Evolutionary conservation across 345 rosid genomes (phyloP), one percentile per base, ranked within the genome.

Genomic region (Mangifera indica): DNA sequence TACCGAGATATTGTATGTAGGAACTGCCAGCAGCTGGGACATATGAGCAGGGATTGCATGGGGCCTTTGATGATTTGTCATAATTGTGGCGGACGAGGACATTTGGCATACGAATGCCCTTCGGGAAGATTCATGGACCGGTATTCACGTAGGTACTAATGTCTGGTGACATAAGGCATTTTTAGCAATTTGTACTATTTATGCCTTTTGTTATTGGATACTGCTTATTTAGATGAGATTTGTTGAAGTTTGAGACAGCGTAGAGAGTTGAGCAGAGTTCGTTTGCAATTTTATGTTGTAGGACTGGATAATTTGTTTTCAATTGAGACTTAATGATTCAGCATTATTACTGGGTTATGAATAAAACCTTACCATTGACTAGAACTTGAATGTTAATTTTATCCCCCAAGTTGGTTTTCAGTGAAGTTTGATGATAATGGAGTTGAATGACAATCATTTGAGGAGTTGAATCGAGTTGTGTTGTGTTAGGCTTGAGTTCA

Each of bases 1-100:
- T 82, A 82, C 70, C 87, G 87, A 57, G 98, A 91, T 62, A 70
- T 89, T 7, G 86, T 87, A 17, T 91, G 97, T 76, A 83, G 91
- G 74, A 89, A 87, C 83, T 88, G 87, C 83, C 83, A 89, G 72
- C 94, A 89, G 84, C 74, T 82, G 67, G 95, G 97, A 44, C 98
- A 93, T 77, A 86, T 88, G 84, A 91, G 94, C 78, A 75, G 90
- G 73, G 98, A 91, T 48, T 88, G 90, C 72, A 73, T 89, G 88
- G 93, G 90, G 0, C 76, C 96, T 2, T 71, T 89, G 67, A 89
- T 92, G 90, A 86, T 83, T 69, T 95, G 98, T 77, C 91, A 86
- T 86, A 92, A 90, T 70, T 94, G 98, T 55, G 99, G 99, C 11
- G 98, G 98, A 34, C 81, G 98, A 37, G 99, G 99, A 78, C 99